phyloP scores from a whole-genome alignment of 1,284 basidiomycete species.

The Leccinum fuscescens region DNA sequence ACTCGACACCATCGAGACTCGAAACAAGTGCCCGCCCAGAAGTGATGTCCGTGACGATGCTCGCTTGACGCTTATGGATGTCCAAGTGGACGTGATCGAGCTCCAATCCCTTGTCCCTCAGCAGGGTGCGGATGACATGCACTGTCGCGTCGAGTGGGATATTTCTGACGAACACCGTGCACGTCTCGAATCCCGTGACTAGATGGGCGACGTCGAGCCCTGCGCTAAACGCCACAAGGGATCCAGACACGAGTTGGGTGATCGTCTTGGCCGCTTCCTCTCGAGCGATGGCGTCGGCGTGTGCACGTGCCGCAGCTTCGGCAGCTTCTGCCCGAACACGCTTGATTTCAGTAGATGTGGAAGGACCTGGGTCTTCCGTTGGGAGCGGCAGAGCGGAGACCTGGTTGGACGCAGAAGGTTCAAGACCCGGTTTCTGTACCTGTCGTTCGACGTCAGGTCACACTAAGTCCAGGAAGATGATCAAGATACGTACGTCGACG shows the following conservation, averaged over 20 bases:
- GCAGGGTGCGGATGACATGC: constrained; percentile 40
- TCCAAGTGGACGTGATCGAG: constrained; percentile 33
- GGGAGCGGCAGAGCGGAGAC: neutral
- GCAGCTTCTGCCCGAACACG: constrained; percentile 2
- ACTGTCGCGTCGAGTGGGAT: constrained; percentile 39
- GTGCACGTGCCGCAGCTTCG: constrained; percentile 18
- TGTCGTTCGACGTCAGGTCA: neutral
- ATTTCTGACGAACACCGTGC: constrained; percentile 42
- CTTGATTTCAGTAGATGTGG: neutral
- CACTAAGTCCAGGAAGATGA: neutral
- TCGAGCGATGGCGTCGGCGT: constrained; percentile 9
- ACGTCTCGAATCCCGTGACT: constrained; percentile 44
- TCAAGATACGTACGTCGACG: constrained; percentile 23
- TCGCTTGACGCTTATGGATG: constrained; percentile 35
- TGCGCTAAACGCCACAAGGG: constrained; percentile 40
- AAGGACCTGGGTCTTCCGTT: neutral
- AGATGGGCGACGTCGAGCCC: constrained; percentile 44
- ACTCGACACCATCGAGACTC: constrained; percentile 45
- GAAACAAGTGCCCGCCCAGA: constrained; percentile 37
- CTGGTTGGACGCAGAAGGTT: neutral
- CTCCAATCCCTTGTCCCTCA: constrained; percentile 39
- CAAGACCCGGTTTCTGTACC: constrained; percentile 6
- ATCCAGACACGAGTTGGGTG: constrained; percentile 41
- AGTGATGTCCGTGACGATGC: constrained; percentile 39
- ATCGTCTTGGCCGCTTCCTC: constrained; percentile 41